Evolutionary conservation across 768 basidiomycete genomes (phyloP), one percentile per base, ranked within the genome.

Genomic region (Porpolomopsis calyptriformis): DNA sequence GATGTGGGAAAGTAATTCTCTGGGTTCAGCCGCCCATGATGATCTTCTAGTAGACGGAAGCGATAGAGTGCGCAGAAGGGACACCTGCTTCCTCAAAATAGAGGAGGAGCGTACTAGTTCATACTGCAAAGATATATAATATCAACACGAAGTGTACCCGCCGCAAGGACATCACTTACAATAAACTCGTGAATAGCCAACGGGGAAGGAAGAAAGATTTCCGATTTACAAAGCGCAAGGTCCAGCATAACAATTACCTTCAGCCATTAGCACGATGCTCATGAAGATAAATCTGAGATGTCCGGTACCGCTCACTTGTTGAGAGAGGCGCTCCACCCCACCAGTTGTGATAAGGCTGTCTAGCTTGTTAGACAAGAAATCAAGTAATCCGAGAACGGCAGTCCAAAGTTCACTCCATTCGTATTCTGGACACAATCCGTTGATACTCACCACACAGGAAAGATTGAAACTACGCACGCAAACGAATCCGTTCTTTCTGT

Each of bases 391-490:
- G 20, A 81, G 52, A 9, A 82, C 52, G 4, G 77, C 71, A 42
- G 61, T 65, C 83, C 82, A 85, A 10, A 82, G 54, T 41, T 79
- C 77, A 48, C 68, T 64, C 82, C 83, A 85, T 35, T 76, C 64
- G 52, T 84, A 84, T 7, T 76, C 81, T 84, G 5, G 16, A 29
- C 14, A 22, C 20, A 16, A 31, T 19, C 24, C 18, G 12, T 43
- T 18, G 18, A 18, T n/a, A 10, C 11, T 14, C 16, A 11, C 5
- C 2, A 34, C 18, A 24, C 18, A 14, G 16, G 29, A 31, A 10
- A 16, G 24, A 25, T 20, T 22, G 31, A 23, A 7, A 46, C n/a
- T 19, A 49, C 71, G 20, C 41, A 79, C 82, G 74, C 46, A 82
- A 56, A 23, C 80, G 75, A 36, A 74, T 60, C 37, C 68, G 69